A percentile compares a stretch with the other conserved stretches of the same genome.
Evolutionary conservation across 805 yeast species (phyloP).

Genomic region (Candida montana): DNA sequence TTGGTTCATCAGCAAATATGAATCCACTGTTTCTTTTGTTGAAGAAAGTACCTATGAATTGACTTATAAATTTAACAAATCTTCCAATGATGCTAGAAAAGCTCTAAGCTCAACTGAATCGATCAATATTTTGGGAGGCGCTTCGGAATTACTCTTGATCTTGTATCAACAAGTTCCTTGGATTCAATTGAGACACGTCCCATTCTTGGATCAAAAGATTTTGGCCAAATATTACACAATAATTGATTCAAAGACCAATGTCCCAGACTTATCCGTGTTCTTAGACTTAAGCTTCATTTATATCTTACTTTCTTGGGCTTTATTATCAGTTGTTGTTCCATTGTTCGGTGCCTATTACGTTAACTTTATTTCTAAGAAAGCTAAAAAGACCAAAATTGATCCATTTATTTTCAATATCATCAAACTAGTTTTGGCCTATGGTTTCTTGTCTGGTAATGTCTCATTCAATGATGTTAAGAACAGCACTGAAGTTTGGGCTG

Average conservation of each 20-base stretch:
- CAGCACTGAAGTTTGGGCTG: conserved; percentile 26
- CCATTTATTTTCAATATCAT: conserved; percentile 49
- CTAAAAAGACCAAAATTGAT: conserved; percentile 38
- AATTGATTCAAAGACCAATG: conserved; percentile 10
- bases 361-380: conserved; percentile 25
- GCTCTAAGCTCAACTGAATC: conserved; percentile 25
- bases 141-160: conserved; percentile 18
- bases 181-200: conserved; percentile 14
- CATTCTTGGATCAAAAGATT: conserved; percentile 19
- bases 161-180: conserved; percentile 16
- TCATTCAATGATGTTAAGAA: conserved; percentile 25
- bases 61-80: conserved; percentile 4
- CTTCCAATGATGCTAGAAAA: conserved; percentile 17
- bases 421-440: conserved; percentile 39
- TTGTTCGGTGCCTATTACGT: conserved; percentile 24
- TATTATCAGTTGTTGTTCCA: conserved; percentile 20
- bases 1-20: conserved; percentile 20
- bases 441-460: conserved; percentile 25
- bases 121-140: conserved; percentile 17
- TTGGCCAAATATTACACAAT: conserved; percentile 16
- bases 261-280: conserved; percentile 19
- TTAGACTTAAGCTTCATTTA: conserved; percentile 17
- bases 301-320: conserved; percentile 22
- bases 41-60: conserved; percentile 13
- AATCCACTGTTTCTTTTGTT: conserved; percentile 17